Evolutionary conservation across 2,329 filamentous ascomycete genomes (phyloP), one percentile per base, ranked within the genome.

Genomic region (Cladophialophora chaetospira): DNA sequence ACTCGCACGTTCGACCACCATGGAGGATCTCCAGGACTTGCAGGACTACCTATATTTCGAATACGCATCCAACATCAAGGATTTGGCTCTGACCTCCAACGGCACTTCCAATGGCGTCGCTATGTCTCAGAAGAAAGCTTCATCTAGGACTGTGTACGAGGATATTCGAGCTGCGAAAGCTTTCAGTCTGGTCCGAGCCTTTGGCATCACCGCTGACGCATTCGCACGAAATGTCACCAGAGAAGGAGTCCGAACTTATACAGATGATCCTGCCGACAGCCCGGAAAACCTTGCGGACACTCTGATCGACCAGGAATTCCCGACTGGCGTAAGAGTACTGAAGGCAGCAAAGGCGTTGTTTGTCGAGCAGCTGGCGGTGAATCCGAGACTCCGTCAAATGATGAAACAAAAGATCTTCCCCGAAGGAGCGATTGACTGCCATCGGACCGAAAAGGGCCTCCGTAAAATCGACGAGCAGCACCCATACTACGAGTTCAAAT

Each of bases 401-500:
- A 86, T 97, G 74, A 83, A 94, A 48, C 83, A 85, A 65, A 86
- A 86, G 46, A 96, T 89, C 72, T 97, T 97, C 69, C 83, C 86
- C 68, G 87, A 87, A 64, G 91, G 91, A 21, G 82, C 89, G 54
- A 86, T 99, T 58, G 91, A 93, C 75, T 96, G 92, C 71, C 85
- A 84, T 60, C 86, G 94, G 53, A 99, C 94, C 0, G 92, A 97
- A 58, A 99, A 97, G 74, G 94, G 94, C 25, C 77, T 97, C 51
- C 88, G 89, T 55, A 89, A 90, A 68, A 97, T 99, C 65, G 92
- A 96, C 66, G 93, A 97, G 60, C 86, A 94, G 21, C 92, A 97
- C 68, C 91, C 91, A 0, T 97, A 95, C 73, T 97, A 97, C 70
- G 94, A 97, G 72, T 90, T 99, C 77, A 96, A 99, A 73, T 99